Evolutionary conservation across 2,329 filamentous ascomycete species (phyloP), one percentile per base, ranked within the genome.

Genomic region (Botryotinia narcissicola): DNA sequence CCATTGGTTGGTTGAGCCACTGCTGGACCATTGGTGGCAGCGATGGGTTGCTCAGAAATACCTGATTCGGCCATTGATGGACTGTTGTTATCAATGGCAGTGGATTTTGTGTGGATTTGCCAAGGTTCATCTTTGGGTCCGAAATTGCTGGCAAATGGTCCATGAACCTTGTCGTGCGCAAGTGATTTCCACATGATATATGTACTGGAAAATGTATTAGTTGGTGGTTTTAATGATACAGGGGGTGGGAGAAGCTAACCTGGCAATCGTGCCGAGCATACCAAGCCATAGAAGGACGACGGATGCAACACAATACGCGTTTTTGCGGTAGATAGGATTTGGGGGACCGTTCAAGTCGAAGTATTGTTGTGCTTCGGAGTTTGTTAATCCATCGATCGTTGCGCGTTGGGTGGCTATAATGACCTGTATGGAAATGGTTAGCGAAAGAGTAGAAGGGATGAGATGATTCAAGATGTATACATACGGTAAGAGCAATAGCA

Each of bases 271-370:
- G 25, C 82, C 83, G 2, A 87, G 73, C 77, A 84, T 83, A 0
- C 87, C 87, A 0, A 84, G 81, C 87, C 87, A 89, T 25, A 86
- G 76, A 35, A 89, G 84, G 0, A 88, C 85, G 5, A 85, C 83
- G 57, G 85, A 84, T 1, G 86, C 85, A 71, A 89, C 78, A 14
- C 84, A 85, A 16, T 86, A 81, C 1, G 83, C 83, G 73, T 88
- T 88, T 29, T 85, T 79, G 32, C 83, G 80, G 76, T 89, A 89
- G 51, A 78, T 78, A 59, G 63, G 82, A 81, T 76, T 83, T 79
- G 79, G 81, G 73, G 76, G 80, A 76, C 78, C 84, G 75, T 76
- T 82, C 76, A 74, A 79, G 70, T 73, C 78, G 75, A 78, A 79
- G 57, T 44, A 82, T 76, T 78, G 4, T 74, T 75, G 78, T 78